Evolutionary conservation across 352 stramenopile species (phyloP).

Genomic region (Plasmopara viticola): DNA sequence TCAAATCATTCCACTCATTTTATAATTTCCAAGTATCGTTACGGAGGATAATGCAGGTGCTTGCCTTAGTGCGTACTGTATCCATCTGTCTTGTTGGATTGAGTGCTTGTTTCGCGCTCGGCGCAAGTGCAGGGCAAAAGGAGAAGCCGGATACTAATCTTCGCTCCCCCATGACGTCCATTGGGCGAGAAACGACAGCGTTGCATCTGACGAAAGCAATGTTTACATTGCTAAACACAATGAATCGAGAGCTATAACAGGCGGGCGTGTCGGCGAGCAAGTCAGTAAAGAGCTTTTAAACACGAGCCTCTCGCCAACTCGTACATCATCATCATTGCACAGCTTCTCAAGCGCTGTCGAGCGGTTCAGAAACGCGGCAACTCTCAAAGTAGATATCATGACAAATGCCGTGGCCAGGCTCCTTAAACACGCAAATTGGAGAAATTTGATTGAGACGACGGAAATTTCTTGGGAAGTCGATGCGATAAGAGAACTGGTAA

Average conservation of each 20-base stretch:
- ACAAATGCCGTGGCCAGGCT: background rate
- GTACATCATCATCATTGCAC: background rate
- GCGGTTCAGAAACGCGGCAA: background rate
- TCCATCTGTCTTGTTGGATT: background rate
- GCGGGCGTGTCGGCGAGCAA: background rate
- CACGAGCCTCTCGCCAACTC: background rate
- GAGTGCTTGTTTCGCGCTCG: background rate
- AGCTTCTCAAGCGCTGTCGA: background rate
- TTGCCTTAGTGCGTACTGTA: background rate
- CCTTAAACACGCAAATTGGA: background rate
- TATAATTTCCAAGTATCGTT: too few relatives aligned
- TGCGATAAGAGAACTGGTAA: background rate
- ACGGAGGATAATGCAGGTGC: too few relatives aligned
- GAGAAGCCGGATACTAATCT: background rate
- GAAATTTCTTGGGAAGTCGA: background rate
- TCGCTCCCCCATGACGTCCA: background rate
- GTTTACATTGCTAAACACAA: background rate
- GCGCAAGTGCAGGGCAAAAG: background rate
- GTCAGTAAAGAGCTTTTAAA: background rate
- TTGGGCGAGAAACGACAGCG: background rate
- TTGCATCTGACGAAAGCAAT: background rate
- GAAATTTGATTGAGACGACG: background rate
- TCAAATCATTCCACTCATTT: too few relatives aligned
- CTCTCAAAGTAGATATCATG: background rate
- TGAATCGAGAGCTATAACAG: background rate